Evolutionary conservation across 345 rosid species (phyloP).

Genomic region (Eucalyptus sp.): DNA sequence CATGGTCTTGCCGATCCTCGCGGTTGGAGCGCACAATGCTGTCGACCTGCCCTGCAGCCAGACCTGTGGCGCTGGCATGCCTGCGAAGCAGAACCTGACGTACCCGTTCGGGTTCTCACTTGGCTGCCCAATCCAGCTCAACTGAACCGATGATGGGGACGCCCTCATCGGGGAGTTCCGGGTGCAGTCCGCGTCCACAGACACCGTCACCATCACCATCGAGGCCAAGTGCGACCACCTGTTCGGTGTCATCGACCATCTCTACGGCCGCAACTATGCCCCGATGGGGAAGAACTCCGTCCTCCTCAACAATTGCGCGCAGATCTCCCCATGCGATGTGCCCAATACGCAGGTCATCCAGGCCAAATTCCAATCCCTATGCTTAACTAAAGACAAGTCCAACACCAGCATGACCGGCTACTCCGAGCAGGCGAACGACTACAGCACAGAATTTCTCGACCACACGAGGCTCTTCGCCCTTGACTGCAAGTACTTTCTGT

Average conservation of each 20-base stretch:
- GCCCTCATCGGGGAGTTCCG: conserved; percentile 14
- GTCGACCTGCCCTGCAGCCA: conserved; percentile 4
- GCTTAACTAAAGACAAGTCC: background rate
- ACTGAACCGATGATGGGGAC: conserved; percentile 14
- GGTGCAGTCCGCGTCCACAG: background rate
- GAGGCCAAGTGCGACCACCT: conserved; percentile 35
- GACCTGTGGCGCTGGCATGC: conserved; percentile 16
- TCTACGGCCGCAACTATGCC: conserved; percentile 24
- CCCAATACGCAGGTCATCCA: conserved; percentile 8
- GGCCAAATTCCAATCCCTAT: conserved; percentile 14
- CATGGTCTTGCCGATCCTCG: no score
- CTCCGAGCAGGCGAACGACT: background rate
- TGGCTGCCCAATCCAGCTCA: conserved; percentile 31
- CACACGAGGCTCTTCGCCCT: background rate
- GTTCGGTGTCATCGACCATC: conserved; percentile 6
- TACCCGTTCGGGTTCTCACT: conserved; percentile 65
- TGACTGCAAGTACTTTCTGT: conserved; percentile 25
- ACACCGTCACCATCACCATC: conserved; percentile 15
- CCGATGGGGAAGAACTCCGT: conserved; percentile 30
- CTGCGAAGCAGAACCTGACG: background rate
- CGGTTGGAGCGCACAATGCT: background rate
- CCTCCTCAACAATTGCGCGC: conserved; percentile 25
- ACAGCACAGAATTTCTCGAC: background rate
- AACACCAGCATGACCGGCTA: conserved; percentile 13
- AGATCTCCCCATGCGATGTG: conserved; percentile 4